Evolutionary conservation across 1,284 basidiomycete species (phyloP).

Genomic region (Trichosporon ovoides): DNA sequence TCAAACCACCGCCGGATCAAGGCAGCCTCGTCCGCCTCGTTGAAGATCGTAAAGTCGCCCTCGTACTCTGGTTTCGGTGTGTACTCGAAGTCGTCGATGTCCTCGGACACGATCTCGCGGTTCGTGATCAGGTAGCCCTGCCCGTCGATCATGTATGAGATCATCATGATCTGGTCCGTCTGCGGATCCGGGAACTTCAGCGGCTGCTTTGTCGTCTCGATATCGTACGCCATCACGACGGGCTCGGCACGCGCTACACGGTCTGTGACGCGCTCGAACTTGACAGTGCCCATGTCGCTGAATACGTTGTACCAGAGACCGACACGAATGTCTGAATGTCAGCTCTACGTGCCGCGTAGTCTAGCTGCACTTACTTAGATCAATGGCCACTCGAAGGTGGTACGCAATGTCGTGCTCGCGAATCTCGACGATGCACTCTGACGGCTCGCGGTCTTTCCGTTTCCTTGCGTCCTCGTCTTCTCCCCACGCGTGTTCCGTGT

Average conservation of each 20-base stretch:
- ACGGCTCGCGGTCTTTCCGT: constrained; percentile 61
- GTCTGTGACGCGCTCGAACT: constrained; percentile 67
- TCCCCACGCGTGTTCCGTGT: constrained; percentile 52
- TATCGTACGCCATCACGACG: constrained; percentile 98
- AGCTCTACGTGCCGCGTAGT: background rate
- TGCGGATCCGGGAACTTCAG: constrained; percentile 97
- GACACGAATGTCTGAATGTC: constrained; percentile 73
- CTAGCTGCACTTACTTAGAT: constrained; percentile 63
- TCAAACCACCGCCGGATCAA: constrained; percentile 84
- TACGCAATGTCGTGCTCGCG: constrained; percentile 97
- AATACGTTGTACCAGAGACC: constrained; percentile 93
- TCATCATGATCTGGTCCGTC: constrained; percentile 99
- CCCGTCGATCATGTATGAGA: constrained; percentile 59
- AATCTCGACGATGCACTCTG: constrained; percentile 87
- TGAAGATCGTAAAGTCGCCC: constrained; percentile 94
- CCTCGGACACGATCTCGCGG: constrained; percentile 92
- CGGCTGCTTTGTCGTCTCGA: constrained; percentile 96
- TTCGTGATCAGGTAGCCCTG: constrained; percentile 98
- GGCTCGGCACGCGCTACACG: constrained; percentile 98
- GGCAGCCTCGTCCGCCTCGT: constrained; percentile 85
- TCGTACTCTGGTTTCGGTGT: constrained; percentile 98
- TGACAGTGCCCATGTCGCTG: constrained; percentile 74
- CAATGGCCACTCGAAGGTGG: constrained; percentile 97
- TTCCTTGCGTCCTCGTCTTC: constrained; percentile 53
- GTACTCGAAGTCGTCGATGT: constrained; percentile 98